Percentiles rank a stretch among this genome's conserved stretches.
Evolutionary conservation across 75 land plant species (phyloP).

Genomic region (Sequoia sempervirens): DNA sequence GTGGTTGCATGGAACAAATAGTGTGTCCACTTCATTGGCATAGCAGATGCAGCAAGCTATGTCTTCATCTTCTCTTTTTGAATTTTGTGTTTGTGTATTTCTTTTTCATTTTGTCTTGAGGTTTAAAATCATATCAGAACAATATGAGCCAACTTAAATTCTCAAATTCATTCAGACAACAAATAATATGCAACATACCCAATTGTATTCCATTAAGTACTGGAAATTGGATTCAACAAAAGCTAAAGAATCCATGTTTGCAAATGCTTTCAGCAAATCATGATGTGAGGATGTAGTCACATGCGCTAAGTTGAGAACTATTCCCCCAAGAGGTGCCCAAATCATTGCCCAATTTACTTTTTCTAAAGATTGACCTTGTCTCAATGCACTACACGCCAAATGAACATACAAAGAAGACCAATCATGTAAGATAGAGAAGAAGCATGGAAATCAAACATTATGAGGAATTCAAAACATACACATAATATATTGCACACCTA

Average conservation of each 20-base stretch:
- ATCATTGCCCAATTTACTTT: constrained; percentile 86
- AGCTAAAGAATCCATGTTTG: constrained; percentile 73
- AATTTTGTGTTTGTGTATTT: constrained; percentile 13
- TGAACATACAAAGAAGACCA: background rate
- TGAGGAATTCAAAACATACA: background rate
- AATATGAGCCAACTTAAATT: background rate
- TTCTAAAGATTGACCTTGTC: constrained; percentile 69
- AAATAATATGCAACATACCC: constrained; percentile 50
- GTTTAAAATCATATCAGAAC: constrained; percentile 2
- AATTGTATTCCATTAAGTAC: constrained; percentile 66
- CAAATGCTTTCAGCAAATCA: constrained; percentile 58
- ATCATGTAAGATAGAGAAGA: background rate
- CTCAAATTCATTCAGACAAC: background rate
- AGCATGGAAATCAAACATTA: background rate
- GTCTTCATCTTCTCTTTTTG: constrained; percentile 17
- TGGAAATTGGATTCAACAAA: constrained; percentile 68
- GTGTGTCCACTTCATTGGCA: constrained; percentile 59
- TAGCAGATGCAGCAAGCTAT: constrained; percentile 92
- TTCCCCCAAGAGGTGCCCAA: constrained; percentile 85
- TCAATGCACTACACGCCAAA: constrained; percentile 47
- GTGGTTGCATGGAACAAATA: constrained; percentile 82
- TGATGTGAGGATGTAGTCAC: constrained; percentile 24
- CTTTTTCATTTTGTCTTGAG: constrained; percentile 35
- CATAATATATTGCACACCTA: background rate
- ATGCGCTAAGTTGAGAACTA: constrained; percentile 65